Base-by-base conservation (phyloP, 768 basidiomycete genomes). In the Leucosporidium yakuticum region DNA sequence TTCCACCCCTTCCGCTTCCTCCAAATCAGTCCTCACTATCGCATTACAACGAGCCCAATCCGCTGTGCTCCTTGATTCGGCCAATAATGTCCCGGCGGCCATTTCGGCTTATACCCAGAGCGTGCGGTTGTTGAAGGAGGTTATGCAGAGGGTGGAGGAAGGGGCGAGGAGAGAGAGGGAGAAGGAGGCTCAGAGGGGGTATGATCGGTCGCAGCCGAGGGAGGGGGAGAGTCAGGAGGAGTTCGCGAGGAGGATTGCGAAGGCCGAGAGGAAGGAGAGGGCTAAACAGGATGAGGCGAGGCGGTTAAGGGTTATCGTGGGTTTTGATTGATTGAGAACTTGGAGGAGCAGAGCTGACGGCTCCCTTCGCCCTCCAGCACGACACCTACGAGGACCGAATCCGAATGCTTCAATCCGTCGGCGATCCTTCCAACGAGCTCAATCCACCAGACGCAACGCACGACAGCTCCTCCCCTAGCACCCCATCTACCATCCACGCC, bases 331-430 rank as follows among this genome's bases (percentile, higher is more conserved):
- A 23, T 36, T 23, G 27, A 4, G 29, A 19, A 17, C 2, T 27
- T 17, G 21, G 27, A 20, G 8, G 55, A 1, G 57, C 1, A 9
- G 57, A 19, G 54, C 54, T 31, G 11, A 27, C 27, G 54, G 20
- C 12, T 11, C 12, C 39, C 25, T 50, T 31, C 6, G 15, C n/a
- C n/a, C 8, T 29, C 23, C 77, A 93, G 91, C 92, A 94, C 77
- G 92, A 95, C 79, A 94, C 92, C 14, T 95, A 95, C 78, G 90
- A 89, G 67, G 90, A 95, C 79, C 85, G 92, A 61, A 91, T 95
- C 88, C 88, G 89, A 76, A 92, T 94, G 76, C 84, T 95, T 64
- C 89, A 21, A 15, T 32, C 29, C 56, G 56, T 29, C 21, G 31
- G 27, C 56, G 29, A 57, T 11, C 56, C 56, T 11, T 23, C 29